Percentiles rank a stretch among this genome's conserved stretches.
phyloP scores from a whole-genome alignment of 768 basidiomycete genomes.

The Xanthoconium stramineum region DNA sequence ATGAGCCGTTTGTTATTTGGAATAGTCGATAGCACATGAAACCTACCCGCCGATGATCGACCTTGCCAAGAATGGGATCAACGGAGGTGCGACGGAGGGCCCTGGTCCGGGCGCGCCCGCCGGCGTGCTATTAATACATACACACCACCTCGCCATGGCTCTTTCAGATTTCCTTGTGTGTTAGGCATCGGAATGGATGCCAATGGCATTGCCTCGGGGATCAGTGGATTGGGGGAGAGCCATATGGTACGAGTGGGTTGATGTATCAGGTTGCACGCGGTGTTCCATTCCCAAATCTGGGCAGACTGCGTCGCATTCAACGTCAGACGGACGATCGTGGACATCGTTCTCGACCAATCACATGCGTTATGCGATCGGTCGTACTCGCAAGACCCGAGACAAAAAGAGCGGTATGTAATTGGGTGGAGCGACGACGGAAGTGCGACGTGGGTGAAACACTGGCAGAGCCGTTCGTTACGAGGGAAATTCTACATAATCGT shows the following conservation, averaged over 20 bases:
- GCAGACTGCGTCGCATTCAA: background rate
- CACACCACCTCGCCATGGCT: background rate
- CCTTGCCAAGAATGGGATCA: background rate
- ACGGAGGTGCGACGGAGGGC: constrained; percentile 14
- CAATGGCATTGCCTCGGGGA: background rate
- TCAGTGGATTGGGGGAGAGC: background rate
- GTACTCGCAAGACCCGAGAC: background rate
- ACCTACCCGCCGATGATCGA: constrained; percentile 3
- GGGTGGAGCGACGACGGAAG: constrained; percentile 1
- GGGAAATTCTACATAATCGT: background rate
- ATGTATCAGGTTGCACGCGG: background rate
- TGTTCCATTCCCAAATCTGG: background rate
- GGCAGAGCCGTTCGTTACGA: background rate
- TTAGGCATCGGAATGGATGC: background rate
- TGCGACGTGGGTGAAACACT: background rate
- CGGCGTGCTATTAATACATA: background rate
- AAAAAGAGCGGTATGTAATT: background rate
- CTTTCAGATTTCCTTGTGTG: background rate
- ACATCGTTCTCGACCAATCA: background rate
- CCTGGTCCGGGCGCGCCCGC: background rate
- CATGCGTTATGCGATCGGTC: background rate
- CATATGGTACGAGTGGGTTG: background rate
- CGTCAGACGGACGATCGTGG: constrained; percentile 1
- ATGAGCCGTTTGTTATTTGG: background rate
- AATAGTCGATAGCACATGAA: background rate